Evolutionary conservation across 805 yeast genomes (phyloP).

Genomic region (Zygotorulaspora sp.): DNA sequence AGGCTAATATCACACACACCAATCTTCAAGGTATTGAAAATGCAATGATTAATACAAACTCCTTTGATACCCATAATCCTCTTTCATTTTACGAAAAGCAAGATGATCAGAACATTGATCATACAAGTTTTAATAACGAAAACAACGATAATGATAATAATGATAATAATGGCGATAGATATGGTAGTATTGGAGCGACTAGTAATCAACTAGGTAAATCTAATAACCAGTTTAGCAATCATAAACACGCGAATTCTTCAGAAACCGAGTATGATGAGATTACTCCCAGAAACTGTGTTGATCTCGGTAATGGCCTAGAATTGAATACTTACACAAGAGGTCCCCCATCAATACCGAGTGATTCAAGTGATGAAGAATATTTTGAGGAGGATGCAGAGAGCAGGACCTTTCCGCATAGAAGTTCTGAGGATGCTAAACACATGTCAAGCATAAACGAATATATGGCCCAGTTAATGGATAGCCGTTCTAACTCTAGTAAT

Average conservation of each 20-base stretch:
- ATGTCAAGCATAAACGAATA: slow-evolving; percentile 22
- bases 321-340: slow-evolving; percentile 34
- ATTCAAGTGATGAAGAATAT: slow-evolving; percentile 30
- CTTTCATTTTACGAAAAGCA: not conserved
- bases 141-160: slow-evolving; percentile 1
- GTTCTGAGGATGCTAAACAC: slow-evolving; percentile 13
- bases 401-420: slow-evolving; percentile 17
- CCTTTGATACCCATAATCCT: not conserved
- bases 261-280: slow-evolving; percentile 12
- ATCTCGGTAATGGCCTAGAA: slow-evolving; percentile 36
- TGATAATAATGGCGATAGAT: not conserved
- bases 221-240: slow-evolving; percentile 1
- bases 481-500: slow-evolving; percentile 17
- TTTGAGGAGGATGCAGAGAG: slow-evolving; percentile 13
- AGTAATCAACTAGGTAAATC: not conserved
- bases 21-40: slow-evolving; percentile 6
- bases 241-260: slow-evolving; percentile 8
- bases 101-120: not conserved
- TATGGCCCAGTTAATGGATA: slow-evolving; percentile 27
- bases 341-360: slow-evolving; percentile 39
- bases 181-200: not conserved
- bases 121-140: not conserved
- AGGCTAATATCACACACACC: slow-evolving; percentile 2
- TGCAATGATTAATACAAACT: slow-evolving; percentile 1
- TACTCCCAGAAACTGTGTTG: slow-evolving; percentile 21